phyloP scores from a whole-genome alignment of 345 rosid species.

The Euphorbia lathyris region DNA sequence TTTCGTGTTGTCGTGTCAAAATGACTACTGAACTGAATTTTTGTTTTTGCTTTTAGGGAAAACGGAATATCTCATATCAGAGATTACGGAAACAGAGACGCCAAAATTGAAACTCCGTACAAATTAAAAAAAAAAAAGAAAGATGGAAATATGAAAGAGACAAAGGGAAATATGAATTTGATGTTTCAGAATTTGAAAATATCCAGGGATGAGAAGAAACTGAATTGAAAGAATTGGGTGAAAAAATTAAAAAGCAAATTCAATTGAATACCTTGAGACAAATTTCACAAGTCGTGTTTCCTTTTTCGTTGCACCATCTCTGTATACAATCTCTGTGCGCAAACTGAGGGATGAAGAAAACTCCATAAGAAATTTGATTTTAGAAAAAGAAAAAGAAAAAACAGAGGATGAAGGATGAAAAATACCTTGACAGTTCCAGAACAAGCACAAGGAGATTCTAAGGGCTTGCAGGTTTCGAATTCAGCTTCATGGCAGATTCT shows the following conservation, averaged over 20 bases:
- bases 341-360: slow-evolving; percentile 36
- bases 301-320: slow-evolving; percentile 99
- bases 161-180: slow-evolving; percentile 2
- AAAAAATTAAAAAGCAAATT: no score
- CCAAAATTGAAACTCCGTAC: slow-evolving; percentile 12
- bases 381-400: background rate
- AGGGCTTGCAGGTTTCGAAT: slow-evolving; percentile 50
- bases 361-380: background rate
- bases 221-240: background rate
- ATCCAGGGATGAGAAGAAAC: background rate
- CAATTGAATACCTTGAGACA: slow-evolving; percentile 78
- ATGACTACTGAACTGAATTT: background rate
- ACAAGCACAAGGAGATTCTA: slow-evolving; percentile 95
- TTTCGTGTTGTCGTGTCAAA: no score
- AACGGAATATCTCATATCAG: background rate
- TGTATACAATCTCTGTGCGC: slow-evolving; percentile 94
- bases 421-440: slow-evolving; percentile 88
- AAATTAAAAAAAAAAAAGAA: slow-evolving; percentile 15
- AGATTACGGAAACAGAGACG: background rate
- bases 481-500: slow-evolving; percentile 92
- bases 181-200: background rate
- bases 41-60: background rate
- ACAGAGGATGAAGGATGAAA: background rate
- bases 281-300: slow-evolving; percentile 87
- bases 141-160: background rate